Percentiles rank a stretch among this genome's conserved stretches.
phyloP scores from a whole-genome alignment of 352 stramenopile species.

The Globisporangium heterothallicum region DNA sequence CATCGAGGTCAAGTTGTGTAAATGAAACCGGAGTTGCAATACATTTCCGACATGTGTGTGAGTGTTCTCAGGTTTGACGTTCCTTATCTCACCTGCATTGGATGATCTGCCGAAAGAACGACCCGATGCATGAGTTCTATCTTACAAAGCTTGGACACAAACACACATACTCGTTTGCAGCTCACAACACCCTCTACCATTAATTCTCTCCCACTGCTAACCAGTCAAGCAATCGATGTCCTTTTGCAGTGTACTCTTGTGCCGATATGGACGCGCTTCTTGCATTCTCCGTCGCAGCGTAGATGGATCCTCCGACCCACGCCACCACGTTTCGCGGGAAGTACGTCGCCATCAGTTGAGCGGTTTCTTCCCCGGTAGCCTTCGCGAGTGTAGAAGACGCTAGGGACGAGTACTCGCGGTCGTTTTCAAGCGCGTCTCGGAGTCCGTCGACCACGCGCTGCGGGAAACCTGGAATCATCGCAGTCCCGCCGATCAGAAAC shows the following conservation, averaged over 20 bases:
- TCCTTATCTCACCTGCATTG: too few relatives aligned
- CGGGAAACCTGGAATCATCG: conserved; percentile 73
- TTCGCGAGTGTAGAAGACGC: conserved; percentile 16
- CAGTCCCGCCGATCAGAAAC: conserved; percentile 62
- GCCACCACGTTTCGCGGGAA: conserved; percentile 73
- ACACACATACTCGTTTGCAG: too few relatives aligned
- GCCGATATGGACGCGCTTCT: conserved; percentile 37
- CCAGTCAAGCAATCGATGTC: conserved; percentile 48
- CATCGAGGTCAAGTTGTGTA: too few relatives aligned
- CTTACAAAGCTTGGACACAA: background rate
- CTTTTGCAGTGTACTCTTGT: conserved; percentile 38
- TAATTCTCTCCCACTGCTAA: conserved; percentile 45
- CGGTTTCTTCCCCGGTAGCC: conserved; percentile 10
- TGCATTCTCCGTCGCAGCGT: conserved; percentile 53
- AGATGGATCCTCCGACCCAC: conserved; percentile 78
- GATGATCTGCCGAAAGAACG: too few relatives aligned
- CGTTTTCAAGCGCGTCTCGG: conserved; percentile 22
- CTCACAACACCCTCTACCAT: conserved; percentile 14
- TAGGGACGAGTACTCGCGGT: conserved; percentile 31
- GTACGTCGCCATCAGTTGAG: conserved; percentile 34
- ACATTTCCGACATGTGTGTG: too few relatives aligned
- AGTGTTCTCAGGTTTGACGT: too few relatives aligned
- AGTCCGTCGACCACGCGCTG: conserved; percentile 49
- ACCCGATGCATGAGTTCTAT: too few relatives aligned
- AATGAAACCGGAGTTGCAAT: too few relatives aligned